Evolutionary conservation across 2,329 filamentous ascomycete genomes (phyloP).

Genomic region (Fusarium pseudocircinatum): DNA sequence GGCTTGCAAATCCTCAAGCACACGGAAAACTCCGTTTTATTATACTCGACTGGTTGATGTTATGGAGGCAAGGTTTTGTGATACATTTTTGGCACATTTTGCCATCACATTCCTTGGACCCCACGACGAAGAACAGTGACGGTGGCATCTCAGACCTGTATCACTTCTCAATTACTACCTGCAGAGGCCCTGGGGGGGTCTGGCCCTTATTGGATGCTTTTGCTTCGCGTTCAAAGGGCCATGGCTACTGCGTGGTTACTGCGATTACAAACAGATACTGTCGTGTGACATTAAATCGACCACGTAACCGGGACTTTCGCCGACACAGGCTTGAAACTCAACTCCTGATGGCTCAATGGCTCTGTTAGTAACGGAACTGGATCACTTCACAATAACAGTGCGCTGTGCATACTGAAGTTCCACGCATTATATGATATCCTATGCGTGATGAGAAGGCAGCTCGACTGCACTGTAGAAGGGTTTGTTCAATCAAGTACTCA

Average conservation of each 20-base stretch:
- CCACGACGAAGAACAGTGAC: neutral
- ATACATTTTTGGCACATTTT: too few relatives aligned
- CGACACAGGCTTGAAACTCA: neutral
- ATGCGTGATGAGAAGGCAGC: fast-evolving
- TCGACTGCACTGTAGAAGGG: neutral
- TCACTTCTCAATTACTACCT: neutral
- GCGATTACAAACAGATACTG: too few relatives aligned
- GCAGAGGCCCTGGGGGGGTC: neutral
- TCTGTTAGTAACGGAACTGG: neutral
- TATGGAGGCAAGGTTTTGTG: too few relatives aligned
- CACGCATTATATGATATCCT: neutral
- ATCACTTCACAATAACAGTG: neutral
- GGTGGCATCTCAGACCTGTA: neutral
- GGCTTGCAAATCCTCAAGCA: fast-evolving
- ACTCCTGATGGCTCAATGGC: neutral
- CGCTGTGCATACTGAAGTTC: neutral
- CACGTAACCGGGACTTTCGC: too few relatives aligned
- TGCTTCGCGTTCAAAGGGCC: too few relatives aligned
- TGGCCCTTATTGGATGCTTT: too few relatives aligned
- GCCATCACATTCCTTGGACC: neutral
- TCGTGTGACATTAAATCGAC: neutral
- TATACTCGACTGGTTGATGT: fast-evolving
- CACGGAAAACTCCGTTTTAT: too few relatives aligned
- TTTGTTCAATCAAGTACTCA: neutral
- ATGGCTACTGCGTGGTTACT: neutral